These are phyloP conservation scores for Lunasporangiospora selenospora DNA, from an alignment of 192 early-diverging fungal genomes.

Conservation along the genomic window DNA sequence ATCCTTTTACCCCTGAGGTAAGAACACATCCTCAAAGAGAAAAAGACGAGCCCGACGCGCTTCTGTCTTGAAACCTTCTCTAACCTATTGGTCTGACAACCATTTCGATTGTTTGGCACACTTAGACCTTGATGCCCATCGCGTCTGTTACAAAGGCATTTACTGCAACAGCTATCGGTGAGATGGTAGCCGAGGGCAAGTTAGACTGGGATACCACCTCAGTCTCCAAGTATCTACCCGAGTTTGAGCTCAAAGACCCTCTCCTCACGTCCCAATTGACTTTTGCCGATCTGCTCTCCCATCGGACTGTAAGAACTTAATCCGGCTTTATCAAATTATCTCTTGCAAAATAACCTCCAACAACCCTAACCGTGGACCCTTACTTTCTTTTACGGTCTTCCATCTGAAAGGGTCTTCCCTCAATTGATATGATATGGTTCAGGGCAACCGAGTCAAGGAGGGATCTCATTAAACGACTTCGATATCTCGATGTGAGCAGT, in stretches of 20 bases:
- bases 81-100: neutral
- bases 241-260: conserved; percentile 7
- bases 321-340: neutral
- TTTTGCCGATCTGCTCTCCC: conserved; percentile 18
- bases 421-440: neutral
- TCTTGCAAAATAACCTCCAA: neutral
- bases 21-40: neutral
- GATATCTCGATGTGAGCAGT: neutral
- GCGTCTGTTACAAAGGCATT: conserved; percentile 14
- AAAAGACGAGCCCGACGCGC: too few relatives aligned
- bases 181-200: conserved; percentile 29
- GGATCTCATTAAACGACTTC: conserved; percentile 15
- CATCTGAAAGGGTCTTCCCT: neutral
- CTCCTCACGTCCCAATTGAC: conserved; percentile 16
- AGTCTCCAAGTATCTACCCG: conserved; percentile 18
- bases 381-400: neutral
- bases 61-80: neutral
- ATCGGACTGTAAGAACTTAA: conserved; percentile 16
- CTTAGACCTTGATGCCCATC: conserved; percentile 13
- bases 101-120: neutral
- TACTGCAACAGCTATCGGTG: conserved; percentile 25
- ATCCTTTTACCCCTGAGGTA: conserved; percentile 29
- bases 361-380: too few relatives aligned
- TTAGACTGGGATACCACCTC: conserved; percentile 27
- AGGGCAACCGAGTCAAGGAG: neutral